Evolutionary conservation across 83 land plant species (phyloP), one percentile per base, ranked within the genome.

Genomic region (Picea abies): DNA sequence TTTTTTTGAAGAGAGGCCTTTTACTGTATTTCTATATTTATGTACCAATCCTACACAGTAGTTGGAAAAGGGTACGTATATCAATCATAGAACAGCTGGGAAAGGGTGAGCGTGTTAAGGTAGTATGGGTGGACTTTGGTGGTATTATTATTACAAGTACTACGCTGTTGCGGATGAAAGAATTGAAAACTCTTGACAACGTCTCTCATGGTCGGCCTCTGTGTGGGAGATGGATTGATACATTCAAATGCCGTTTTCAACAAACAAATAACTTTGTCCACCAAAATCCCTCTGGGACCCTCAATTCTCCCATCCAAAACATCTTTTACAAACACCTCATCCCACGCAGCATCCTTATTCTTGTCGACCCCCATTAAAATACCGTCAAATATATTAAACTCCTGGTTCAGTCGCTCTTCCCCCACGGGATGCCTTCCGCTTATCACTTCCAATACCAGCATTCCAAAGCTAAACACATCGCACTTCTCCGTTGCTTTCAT

Each of bases 381-480:
- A 25, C 26, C 5, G 3, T 56, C 58, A 56, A 56, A 56, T 56
- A 56, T 56, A 11, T 56, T 56, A 11, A 56, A 56, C 11, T 66
- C 26, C 0, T 66, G 4, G 26, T 5, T 66, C 26, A 3, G 0
- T 56, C 15, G 8, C 37, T 17, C 17, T 6, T 69, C 73, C 7
- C 73, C 73, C 15, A 17, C 78, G 0, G 87, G 87, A 35, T 86
- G 87, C 65, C 20, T 71, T 65, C 87, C 82, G 44, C 62, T 79
- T 17, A 82, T 29, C 11, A 86, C 71, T 80, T 86, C 73, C 84
- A 82, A 44, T 5, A 77, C 67, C 1, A 71, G 11, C 23, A 71
- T 78, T 82, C 83, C 83, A 72, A 80, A 81, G 66, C 86, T 84
- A n/a, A 73, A 84, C 26, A 84, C 86, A 73, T 81, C 86, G 52